Percentiles rank a stretch among this genome's conserved stretches.
These are phyloP conservation scores for Nemania serpens DNA, from an alignment of 2,329 filamentous ascomycete species.

Conservation along the genomic window DNA sequence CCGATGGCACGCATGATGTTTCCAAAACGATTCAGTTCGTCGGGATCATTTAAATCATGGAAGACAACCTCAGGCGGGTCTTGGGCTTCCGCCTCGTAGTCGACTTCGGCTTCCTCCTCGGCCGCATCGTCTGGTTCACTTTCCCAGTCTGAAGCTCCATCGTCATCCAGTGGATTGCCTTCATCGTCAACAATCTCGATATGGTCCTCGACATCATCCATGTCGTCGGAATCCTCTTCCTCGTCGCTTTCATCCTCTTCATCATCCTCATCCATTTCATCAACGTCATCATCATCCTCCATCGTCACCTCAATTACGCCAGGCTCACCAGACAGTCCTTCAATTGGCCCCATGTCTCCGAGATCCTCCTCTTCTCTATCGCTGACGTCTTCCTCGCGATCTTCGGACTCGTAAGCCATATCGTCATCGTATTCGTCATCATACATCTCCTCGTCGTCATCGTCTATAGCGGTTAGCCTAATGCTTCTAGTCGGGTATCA, in stretches of 20 bases:
- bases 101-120: slow-evolving; percentile 58
- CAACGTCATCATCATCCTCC: slow-evolving; percentile 69
- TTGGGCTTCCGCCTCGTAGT: slow-evolving; percentile 61
- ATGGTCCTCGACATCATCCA: slow-evolving; percentile 56
- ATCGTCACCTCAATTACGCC: slow-evolving; percentile 77
- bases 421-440: slow-evolving; percentile 90
- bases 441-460: slow-evolving; percentile 90
- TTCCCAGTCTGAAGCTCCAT: slow-evolving; percentile 65
- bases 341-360: slow-evolving; percentile 82
- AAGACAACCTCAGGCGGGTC: slow-evolving; percentile 59
- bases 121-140: slow-evolving; percentile 63
- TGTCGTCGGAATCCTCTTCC: slow-evolving; percentile 66
- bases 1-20: slow-evolving; percentile 62
- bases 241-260: slow-evolving; percentile 64
- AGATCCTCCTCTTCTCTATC: slow-evolving; percentile 81
- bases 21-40: slow-evolving; percentile 48
- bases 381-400: slow-evolving; percentile 85
- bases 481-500: not conserved
- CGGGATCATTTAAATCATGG: slow-evolving; percentile 51
- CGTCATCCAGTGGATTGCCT: slow-evolving; percentile 62
- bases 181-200: slow-evolving; percentile 68
- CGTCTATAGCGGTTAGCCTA: slow-evolving; percentile 38
- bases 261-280: slow-evolving; percentile 66
- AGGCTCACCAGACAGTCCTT: slow-evolving; percentile 69
- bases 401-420: slow-evolving; percentile 81